Percentiles rank a stretch among this genome's conserved stretches.
Conservation (phyloP, 2,329 filamentous ascomycete genomes). For the Apiospora rasikravindrae region DNA sequence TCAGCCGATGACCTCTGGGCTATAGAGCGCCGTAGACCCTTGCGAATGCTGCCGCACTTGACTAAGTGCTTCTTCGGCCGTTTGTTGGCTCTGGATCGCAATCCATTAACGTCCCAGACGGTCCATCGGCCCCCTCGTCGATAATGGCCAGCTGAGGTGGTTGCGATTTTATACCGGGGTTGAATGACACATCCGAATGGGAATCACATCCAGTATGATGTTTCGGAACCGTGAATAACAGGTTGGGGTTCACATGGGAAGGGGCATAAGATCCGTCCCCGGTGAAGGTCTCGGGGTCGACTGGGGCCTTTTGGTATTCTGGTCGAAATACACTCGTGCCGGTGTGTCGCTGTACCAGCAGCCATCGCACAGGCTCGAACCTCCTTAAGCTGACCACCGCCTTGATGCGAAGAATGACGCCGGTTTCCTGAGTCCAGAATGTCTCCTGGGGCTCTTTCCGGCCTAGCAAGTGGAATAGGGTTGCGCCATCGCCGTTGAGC, state of each 20-base stretch:
- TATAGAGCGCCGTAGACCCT: slow-evolving; percentile 43
- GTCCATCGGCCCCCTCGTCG: slow-evolving; percentile 71
- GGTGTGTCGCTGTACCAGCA: slow-evolving; percentile 58
- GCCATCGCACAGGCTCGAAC: slow-evolving; percentile 51
- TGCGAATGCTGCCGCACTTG: slow-evolving; percentile 50
- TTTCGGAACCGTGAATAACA: slow-evolving; percentile 57
- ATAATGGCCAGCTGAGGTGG: slow-evolving; percentile 68
- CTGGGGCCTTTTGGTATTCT: slow-evolving; percentile 49
- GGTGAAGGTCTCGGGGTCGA: slow-evolving; percentile 30
- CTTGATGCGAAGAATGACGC: slow-evolving; percentile 57
- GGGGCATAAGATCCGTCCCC: slow-evolving; percentile 36
- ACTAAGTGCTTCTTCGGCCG: slow-evolving; percentile 40
- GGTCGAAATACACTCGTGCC: slow-evolving; percentile 59
- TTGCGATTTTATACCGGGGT: slow-evolving; percentile 55
- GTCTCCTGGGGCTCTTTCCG: slow-evolving; percentile 49
- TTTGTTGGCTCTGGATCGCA: slow-evolving; percentile 40
- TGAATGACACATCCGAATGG: slow-evolving; percentile 70
- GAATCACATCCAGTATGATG: slow-evolving; percentile 57
- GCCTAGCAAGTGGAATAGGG: slow-evolving; percentile 54
- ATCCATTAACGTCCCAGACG: slow-evolving; percentile 64
- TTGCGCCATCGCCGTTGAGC: slow-evolving; percentile 55
- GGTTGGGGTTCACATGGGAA: slow-evolving; percentile 61
- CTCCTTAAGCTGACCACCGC: slow-evolving; percentile 48
- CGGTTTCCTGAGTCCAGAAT: slow-evolving; percentile 59
- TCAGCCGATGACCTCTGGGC: slow-evolving; percentile 37